Conservation (phyloP, 306 rosid genomes). For the Fagus sylvatica region DNA sequence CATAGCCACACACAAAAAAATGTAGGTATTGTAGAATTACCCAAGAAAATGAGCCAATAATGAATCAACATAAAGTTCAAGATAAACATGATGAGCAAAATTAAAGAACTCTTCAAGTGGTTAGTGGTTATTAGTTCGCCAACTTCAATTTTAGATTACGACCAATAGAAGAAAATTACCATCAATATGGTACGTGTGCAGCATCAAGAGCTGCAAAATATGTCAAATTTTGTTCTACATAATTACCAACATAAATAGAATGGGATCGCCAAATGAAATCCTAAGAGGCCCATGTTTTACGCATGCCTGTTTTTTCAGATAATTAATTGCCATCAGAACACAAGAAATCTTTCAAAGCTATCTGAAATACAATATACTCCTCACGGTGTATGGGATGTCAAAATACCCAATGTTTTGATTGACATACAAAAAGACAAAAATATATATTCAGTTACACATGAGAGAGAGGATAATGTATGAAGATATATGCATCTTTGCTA, state of each 20-base stretch:
- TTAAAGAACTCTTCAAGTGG: background rate
- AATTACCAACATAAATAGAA: background rate
- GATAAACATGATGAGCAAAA: background rate
- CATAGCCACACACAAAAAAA: background rate
- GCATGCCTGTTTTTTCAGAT: background rate
- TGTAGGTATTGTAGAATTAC: background rate
- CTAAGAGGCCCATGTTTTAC: background rate
- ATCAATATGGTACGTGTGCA: background rate
- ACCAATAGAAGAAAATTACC: background rate
- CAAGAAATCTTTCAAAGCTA: background rate
- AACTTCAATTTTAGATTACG: background rate
- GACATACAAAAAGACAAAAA: background rate
- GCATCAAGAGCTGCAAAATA: conserved; percentile 16
- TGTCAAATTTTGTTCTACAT: conserved; percentile 1
- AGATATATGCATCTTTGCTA: background rate
- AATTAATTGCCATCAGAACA: background rate
- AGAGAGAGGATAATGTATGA: background rate
- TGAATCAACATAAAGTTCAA: conserved; percentile 9
- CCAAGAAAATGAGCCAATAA: background rate
- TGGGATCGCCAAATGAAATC: background rate
- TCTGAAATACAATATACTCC: background rate
- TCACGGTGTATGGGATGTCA: background rate
- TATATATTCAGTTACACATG: background rate
- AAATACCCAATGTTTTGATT: background rate
- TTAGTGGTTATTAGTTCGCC: background rate